Conservation (phyloP, 805 yeast species). For the Pichia nanzhaoensis region DNA sequence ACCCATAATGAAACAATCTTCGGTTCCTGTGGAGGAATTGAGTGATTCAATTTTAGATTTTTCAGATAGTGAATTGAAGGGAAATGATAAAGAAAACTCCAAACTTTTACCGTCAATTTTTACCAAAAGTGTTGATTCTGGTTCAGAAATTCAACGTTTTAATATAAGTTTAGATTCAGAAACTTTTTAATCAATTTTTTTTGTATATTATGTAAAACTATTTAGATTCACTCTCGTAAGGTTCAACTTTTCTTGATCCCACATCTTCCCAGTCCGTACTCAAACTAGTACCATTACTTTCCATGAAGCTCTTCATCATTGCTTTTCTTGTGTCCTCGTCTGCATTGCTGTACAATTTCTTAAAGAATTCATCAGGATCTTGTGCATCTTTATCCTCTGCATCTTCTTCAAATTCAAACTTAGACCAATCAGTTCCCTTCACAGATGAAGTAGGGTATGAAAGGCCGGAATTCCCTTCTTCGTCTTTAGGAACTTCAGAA, state of each 20-base stretch:
- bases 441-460: slow-evolving; percentile 61
- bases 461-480: not conserved
- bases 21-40: slow-evolving; percentile 21
- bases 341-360: slow-evolving; percentile 64
- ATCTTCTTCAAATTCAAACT: slow-evolving; percentile 27
- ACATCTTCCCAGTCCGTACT: slow-evolving; percentile 95
- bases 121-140: too few species aligned
- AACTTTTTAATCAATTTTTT: slow-evolving; percentile 5
- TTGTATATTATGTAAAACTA: not conserved
- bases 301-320: slow-evolving; percentile 94
- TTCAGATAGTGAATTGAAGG: slow-evolving; percentile 12
- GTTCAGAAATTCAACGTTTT: not conserved
- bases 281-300: slow-evolving; percentile 88
- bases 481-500: not conserved
- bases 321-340: slow-evolving; percentile 88
- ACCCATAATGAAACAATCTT: slow-evolving; percentile 10
- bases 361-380: slow-evolving; percentile 64
- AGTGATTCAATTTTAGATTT: slow-evolving; percentile 23
- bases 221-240: slow-evolving; percentile 6
- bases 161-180: slow-evolving; percentile 13
- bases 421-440: slow-evolving; percentile 65
- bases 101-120: not conserved
- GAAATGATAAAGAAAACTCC: not conserved
- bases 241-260: slow-evolving; percentile 46
- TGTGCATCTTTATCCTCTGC: slow-evolving; percentile 37